Evolutionary conservation across 345 rosid species (phyloP), one percentile per base, ranked within the genome.

Genomic region (Syzygium oleosum): DNA sequence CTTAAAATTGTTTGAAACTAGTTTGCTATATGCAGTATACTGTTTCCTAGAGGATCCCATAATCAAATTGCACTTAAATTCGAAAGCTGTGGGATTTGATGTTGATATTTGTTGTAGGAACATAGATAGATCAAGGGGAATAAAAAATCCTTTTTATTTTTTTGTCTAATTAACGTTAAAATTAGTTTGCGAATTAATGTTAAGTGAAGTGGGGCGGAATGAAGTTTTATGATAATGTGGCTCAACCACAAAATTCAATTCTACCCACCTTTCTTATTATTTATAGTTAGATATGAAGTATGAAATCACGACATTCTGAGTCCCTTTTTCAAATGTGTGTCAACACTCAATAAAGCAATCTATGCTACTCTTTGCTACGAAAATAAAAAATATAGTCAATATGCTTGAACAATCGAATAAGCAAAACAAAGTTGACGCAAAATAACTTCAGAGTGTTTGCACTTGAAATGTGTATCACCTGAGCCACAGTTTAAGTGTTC

Each of bases 301-400:
- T 22, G 65, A 58, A 58, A 9, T 25, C 65, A 11, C 65, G 27
- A 4, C 65, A 27, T 3, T 12, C 2, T 0, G 15, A 59, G 15
- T 11, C 31, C 29, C 65, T 27, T 59, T 12, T 59, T 12, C 31
- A 59, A 59, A 25, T 2, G 2, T 63, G 0, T n/a, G 73, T 29
- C 19, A 63, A 63, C 21, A 3, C 68, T 27, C 3, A 59, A 0
- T 27, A 59, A 59, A 59, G 17, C 68, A 25, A 59, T 63, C 1
- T 14, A n/a, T 0, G 77, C 2, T 3, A 63, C 38, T 13, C 1
- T 63, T 63, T 63, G 73, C 17, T 12, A 0, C 5, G 16, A 59
- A 59, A 59, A 59, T 1, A 12, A 2, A 3, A 3, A 59, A 59
- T 27, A n/a, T n/a, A n/a, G n/a, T n/a, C n/a, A n/a, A n/a, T n/a